phyloP scores from a whole-genome alignment of 352 stramenopile species.

The Globisporangium iwayamae region DNA sequence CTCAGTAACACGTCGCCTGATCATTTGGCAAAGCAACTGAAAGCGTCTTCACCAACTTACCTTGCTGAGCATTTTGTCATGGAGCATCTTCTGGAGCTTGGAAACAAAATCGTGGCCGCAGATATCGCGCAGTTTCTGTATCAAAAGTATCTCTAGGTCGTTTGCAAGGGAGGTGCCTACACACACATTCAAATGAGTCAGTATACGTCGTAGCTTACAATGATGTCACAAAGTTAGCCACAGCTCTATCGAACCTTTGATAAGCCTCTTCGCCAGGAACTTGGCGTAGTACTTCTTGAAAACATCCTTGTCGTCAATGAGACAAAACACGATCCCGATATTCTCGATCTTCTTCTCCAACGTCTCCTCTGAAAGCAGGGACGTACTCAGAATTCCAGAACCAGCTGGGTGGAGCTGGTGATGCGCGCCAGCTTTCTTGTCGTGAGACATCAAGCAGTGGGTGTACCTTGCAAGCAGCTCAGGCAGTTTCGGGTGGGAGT shows the following conservation, averaged over 20 bases:
- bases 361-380: slow-evolving; percentile 43
- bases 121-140: slow-evolving; percentile 83
- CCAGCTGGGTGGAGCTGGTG: slow-evolving; percentile 22
- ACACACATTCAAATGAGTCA: not conserved
- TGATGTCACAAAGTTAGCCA: not conserved
- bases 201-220: not conserved
- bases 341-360: slow-evolving; percentile 81
- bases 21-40: not conserved
- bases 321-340: slow-evolving; percentile 79
- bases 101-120: slow-evolving; percentile 85
- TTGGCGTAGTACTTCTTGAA: slow-evolving; percentile 90
- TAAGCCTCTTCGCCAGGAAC: slow-evolving; percentile 77
- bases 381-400: slow-evolving; percentile 24
- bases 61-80: slow-evolving; percentile 84
- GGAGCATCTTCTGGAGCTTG: slow-evolving; percentile 88
- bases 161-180: slow-evolving; percentile 63
- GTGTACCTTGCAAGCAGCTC: slow-evolving; percentile 84
- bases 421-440: slow-evolving; percentile 30
- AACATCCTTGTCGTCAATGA: slow-evolving; percentile 88
- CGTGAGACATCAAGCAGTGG: slow-evolving; percentile 81
- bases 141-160: slow-evolving; percentile 73
- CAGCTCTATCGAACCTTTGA: slow-evolving; percentile 55
- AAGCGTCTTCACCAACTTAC: slow-evolving; percentile 41
- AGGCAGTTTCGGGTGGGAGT: slow-evolving; percentile 73
- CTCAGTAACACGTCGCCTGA: not conserved